A percentile compares a stretch with the other conserved stretches of the same genome.
phyloP scores from a whole-genome alignment of 2,329 filamentous ascomycete genomes.

The Gyromitra esculenta region DNA sequence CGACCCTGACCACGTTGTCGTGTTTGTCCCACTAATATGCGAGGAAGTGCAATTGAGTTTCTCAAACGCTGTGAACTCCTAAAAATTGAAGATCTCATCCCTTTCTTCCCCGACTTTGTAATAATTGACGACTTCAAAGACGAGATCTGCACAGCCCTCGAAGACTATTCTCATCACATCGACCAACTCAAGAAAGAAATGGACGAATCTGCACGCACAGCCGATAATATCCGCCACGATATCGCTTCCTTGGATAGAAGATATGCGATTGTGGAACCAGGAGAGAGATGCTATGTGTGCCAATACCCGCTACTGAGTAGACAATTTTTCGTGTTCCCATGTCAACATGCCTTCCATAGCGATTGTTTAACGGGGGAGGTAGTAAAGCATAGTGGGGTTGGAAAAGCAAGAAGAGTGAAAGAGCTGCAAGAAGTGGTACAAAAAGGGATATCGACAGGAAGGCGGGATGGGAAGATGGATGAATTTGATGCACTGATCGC shows the following conservation, averaged over 20 bases:
- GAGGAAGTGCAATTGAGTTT: constrained; percentile 79
- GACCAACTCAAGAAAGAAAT: constrained; percentile 89
- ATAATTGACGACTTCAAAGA: constrained; percentile 99
- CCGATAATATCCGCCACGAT: constrained; percentile 87
- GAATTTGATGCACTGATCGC: constrained; percentile 94
- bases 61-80: constrained; percentile 89
- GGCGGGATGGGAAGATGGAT: constrained; percentile 81
- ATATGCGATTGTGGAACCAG: constrained; percentile 95
- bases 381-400: constrained; percentile 79
- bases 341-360: constrained; percentile 96
- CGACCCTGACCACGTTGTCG: neutral
- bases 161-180: constrained; percentile 92
- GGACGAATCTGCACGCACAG: constrained; percentile 91
- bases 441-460: constrained; percentile 76
- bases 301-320: constrained; percentile 83
- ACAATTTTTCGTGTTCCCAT: constrained; percentile 98
- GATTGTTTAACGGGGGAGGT: constrained; percentile 91
- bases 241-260: constrained; percentile 85
- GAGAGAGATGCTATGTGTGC: constrained; percentile 92
- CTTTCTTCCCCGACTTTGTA: constrained; percentile 98
- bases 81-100: constrained; percentile 94
- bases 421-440: constrained; percentile 87
- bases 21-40: neutral
- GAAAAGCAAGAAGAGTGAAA: constrained; percentile 79
- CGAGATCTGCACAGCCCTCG: constrained; percentile 91